Conservation (phyloP, 345 rosid genomes). For the Arabis hirsuta region DNA sequence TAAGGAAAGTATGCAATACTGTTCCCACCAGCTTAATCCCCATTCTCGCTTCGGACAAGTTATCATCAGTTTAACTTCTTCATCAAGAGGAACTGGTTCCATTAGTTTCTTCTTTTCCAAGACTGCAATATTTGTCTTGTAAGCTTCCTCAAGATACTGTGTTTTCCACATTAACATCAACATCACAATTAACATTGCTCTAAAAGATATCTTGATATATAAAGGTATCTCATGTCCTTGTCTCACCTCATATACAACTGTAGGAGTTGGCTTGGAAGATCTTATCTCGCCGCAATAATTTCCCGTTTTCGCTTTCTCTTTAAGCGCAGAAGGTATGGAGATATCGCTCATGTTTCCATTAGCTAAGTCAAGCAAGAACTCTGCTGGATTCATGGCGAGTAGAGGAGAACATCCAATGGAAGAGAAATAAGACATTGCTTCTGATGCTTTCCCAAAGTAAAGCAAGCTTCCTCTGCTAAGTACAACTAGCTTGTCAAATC, state of each 20-base stretch:
- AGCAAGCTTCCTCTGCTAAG: conserved; percentile 90
- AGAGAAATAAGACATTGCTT: conserved; percentile 74
- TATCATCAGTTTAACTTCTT: conserved; percentile 63
- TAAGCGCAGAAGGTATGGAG: conserved; percentile 81
- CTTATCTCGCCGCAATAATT: conserved; percentile 46
- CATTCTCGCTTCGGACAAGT: conserved; percentile 68
- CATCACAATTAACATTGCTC: conserved; percentile 20
- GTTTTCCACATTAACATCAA: conserved; percentile 22
- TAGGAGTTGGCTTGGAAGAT: conserved; percentile 70
- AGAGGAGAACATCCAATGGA: conserved; percentile 86
- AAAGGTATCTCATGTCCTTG: conserved; percentile 16
- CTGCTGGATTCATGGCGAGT: conserved; percentile 92
- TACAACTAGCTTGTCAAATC: conserved; percentile 83
- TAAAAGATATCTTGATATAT: conserved; percentile 19
- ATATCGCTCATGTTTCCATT: conserved; percentile 81
- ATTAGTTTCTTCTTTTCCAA: conserved; percentile 75
- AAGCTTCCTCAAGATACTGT: conserved; percentile 93
- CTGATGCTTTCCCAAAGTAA: conserved; percentile 91
- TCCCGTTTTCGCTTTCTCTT: conserved; percentile 66
- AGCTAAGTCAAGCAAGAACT: conserved; percentile 93
- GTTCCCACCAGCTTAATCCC: conserved; percentile 95
- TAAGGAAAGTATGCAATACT: conserved; percentile 67
- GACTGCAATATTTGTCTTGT: conserved; percentile 63
- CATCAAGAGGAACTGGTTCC: conserved; percentile 74
- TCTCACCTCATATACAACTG: conserved; percentile 71